These are phyloP conservation scores for Erodium trifolium DNA, from an alignment of 441 rosid genomes.

Conservation along the genomic window DNA sequence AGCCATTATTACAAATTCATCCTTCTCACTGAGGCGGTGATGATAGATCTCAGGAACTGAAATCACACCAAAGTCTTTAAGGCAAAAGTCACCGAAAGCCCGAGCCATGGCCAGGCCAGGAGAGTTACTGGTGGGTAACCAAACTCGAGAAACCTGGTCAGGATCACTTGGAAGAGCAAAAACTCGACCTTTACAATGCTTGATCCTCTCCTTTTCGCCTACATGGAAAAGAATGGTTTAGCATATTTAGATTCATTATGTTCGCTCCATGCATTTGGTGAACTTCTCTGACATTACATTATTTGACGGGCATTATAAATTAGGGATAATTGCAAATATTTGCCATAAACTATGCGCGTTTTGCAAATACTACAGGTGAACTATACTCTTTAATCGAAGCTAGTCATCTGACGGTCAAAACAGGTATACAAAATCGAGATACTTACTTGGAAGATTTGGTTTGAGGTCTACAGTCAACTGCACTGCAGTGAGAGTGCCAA, in stretches of 20 bases:
- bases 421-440: background rate
- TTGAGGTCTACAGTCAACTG: too few species aligned
- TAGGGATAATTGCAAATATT: too few species aligned
- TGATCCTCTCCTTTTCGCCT: slow-evolving; percentile 24
- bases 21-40: slow-evolving; percentile 18
- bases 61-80: slow-evolving; percentile 25
- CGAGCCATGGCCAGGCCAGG: slow-evolving; percentile 31
- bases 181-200: slow-evolving; percentile 22
- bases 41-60: slow-evolving; percentile 21
- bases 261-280: background rate
- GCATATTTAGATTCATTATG: background rate
- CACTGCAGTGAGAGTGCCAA: too few species aligned
- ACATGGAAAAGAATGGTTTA: background rate
- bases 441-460: slow-evolving; percentile 23
- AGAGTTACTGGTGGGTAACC: slow-evolving; percentile 21
- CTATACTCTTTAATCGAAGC: too few species aligned
- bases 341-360: too few species aligned
- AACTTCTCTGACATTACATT: background rate
- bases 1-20: slow-evolving; percentile 26
- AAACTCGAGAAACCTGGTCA: slow-evolving; percentile 22
- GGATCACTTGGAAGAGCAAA: slow-evolving; percentile 24
- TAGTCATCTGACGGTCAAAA: too few species aligned
- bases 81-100: slow-evolving; percentile 28
- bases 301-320: too few species aligned
- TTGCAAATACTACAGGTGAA: too few species aligned